phyloP scores from a whole-genome alignment of 495 filamentous ascomycete genomes.

The Acidomyces sp. region DNA sequence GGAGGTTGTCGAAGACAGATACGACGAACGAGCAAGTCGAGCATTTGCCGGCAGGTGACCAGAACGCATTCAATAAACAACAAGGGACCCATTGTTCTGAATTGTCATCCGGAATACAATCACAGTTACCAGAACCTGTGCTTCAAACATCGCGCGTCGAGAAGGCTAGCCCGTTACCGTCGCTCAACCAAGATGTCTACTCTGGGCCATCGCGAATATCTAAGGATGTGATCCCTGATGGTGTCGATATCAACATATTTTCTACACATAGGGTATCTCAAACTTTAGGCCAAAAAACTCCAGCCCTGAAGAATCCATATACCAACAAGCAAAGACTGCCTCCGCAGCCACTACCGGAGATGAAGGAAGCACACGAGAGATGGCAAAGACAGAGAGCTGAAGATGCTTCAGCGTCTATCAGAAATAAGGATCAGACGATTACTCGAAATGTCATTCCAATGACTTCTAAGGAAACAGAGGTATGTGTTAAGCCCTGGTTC shows the following conservation, averaged over 20 bases:
- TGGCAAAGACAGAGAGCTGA: slow-evolving; percentile 7
- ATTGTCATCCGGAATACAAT: slow-evolving; percentile 42
- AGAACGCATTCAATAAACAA: slow-evolving; percentile 48
- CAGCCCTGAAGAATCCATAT: slow-evolving; percentile 20
- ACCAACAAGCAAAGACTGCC: slow-evolving; percentile 19
- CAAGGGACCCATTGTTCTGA: slow-evolving; percentile 34
- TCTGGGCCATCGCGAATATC: not conserved
- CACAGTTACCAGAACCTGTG: slow-evolving; percentile 45
- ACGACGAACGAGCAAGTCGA: slow-evolving; percentile 32
- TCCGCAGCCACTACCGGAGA: slow-evolving; percentile 15
- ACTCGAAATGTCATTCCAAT: too few species aligned
- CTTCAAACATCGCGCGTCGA: slow-evolving; percentile 34
- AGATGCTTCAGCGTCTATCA: not conserved
- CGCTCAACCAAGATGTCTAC: slow-evolving; percentile 43
- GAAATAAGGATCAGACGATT: too few species aligned
- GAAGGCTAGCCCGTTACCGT: slow-evolving; percentile 25
- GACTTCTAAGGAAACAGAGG: too few species aligned
- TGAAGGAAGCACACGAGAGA: slow-evolving; percentile 16
- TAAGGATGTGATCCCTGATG: slow-evolving; percentile 7
- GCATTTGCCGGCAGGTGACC: slow-evolving; percentile 18
- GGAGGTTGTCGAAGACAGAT: too few species aligned
- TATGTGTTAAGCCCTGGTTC: too few species aligned
- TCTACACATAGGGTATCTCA: slow-evolving; percentile 46
- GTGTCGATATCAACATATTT: slow-evolving; percentile 30
- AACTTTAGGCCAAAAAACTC: slow-evolving; percentile 30